phyloP scores from a whole-genome alignment of 768 basidiomycete genomes.

The Ramaria sp. region DNA sequence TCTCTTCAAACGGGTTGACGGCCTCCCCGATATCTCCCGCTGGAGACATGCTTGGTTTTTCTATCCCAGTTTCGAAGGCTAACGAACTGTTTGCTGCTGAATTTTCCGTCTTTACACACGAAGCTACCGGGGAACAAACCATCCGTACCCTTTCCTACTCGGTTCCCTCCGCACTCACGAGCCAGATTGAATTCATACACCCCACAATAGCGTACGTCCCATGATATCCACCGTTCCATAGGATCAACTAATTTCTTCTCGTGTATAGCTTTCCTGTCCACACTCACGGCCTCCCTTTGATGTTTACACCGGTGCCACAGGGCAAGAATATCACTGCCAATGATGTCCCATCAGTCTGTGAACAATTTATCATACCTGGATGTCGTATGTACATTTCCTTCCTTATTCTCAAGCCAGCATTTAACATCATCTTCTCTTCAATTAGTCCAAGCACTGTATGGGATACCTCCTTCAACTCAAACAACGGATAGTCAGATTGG shows the following conservation, averaged over 20 bases:
- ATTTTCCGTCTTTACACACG: constrained; percentile 25
- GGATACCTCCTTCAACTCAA: constrained; percentile 7
- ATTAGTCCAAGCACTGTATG: constrained; percentile 1
- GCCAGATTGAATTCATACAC: constrained; percentile 22
- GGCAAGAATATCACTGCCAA: neutral
- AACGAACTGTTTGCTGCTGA: too few species aligned
- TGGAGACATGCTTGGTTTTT: too few species aligned
- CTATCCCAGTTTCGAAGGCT: constrained; percentile 23
- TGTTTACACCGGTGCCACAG: neutral
- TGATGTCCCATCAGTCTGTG: neutral
- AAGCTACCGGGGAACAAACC: constrained; percentile 17
- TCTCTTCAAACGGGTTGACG: constrained; percentile 1
- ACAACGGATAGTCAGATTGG: constrained; percentile 2
- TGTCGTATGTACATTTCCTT: constrained; percentile 9
- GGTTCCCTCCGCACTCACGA: constrained; percentile 21
- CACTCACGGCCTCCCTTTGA: neutral
- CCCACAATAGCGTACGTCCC: constrained; percentile 21
- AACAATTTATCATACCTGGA: constrained; percentile 13
- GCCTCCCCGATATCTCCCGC: too few species aligned
- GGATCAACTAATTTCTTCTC: constrained; percentile 1
- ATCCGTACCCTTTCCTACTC: constrained; percentile 29
- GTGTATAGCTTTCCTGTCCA: neutral
- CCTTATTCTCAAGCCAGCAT: neutral
- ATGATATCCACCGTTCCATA: too few species aligned
- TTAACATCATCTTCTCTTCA: neutral